A percentile compares a stretch with the other conserved stretches of the same genome.
phyloP scores from a whole-genome alignment of 768 basidiomycete genomes.

The Cystofilobasidium macerans region DNA sequence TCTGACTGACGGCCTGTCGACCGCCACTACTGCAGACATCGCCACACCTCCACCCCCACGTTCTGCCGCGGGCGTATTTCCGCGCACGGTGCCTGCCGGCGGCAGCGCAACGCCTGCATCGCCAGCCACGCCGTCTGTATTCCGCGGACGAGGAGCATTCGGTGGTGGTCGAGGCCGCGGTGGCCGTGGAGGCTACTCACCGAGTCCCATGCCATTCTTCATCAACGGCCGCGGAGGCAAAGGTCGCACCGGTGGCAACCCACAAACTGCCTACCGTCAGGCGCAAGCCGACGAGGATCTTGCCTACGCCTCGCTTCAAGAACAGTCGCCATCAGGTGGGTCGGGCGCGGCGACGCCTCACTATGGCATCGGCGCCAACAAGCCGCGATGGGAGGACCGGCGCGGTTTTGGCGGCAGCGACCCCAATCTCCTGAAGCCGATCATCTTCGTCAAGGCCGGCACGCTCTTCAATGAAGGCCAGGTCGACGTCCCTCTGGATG shows the following conservation, averaged over 20 bases:
- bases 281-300: constrained; percentile 20
- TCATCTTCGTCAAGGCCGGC: constrained; percentile 26
- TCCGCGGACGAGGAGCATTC: constrained; percentile 7
- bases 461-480: constrained; percentile 25
- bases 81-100: neutral
- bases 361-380: constrained; percentile 19
- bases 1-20: neutral
- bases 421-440: constrained; percentile 14
- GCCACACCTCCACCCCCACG: neutral
- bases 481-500: constrained; percentile 8
- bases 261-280: neutral
- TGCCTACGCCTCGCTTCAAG: constrained; percentile 4
- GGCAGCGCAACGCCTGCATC: neutral
- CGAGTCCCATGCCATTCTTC: constrained; percentile 23
- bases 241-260: neutral
- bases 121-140: neutral
- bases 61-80: neutral
- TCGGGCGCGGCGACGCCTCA: constrained; percentile 16
- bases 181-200: neutral
- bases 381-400: constrained; percentile 4
- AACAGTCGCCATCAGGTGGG: neutral
- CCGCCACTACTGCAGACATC: neutral
- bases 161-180: constrained; percentile 9
- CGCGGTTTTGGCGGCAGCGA: neutral
- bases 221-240: constrained; percentile 14